A percentile compares a stretch with the other conserved stretches of the same genome.
phyloP scores from a whole-genome alignment of 2,329 filamentous ascomycete species.

The Penicillium frequentans region DNA sequence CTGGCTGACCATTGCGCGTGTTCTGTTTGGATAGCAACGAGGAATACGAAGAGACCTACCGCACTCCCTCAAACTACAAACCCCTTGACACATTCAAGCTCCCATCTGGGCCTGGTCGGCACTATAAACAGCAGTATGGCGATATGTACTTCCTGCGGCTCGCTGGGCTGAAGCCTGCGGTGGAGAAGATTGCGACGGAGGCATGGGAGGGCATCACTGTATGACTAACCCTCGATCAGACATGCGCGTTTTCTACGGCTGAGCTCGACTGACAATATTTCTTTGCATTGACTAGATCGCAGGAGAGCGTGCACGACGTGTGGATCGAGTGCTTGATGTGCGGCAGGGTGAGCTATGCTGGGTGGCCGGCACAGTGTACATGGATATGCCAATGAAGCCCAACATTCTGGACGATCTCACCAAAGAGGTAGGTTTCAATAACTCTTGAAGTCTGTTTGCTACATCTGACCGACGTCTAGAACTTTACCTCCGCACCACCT shows the following conservation, averaged over 20 bases:
- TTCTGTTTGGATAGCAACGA: constrained; percentile 29
- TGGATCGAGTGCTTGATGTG: constrained; percentile 90
- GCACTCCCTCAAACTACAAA: constrained; percentile 65
- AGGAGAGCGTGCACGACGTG: constrained; percentile 70
- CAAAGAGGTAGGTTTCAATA: constrained; percentile 67
- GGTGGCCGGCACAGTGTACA: constrained; percentile 92
- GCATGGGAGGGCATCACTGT: constrained; percentile 74
- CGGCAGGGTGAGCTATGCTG: constrained; percentile 94
- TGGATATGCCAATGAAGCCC: constrained; percentile 95
- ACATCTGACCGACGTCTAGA: constrained; percentile 50
- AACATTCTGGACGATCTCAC: constrained; percentile 94
- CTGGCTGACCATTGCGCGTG: constrained; percentile 14
- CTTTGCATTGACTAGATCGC: constrained; percentile 55
- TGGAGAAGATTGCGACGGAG: constrained; percentile 70
- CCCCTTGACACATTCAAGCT: constrained; percentile 74
- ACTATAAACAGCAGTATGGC: constrained; percentile 93
- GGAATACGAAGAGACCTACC: constrained; percentile 48
- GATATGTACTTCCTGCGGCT: constrained; percentile 97
- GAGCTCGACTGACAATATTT: neutral
- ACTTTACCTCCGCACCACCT: constrained; percentile 84
- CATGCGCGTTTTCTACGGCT: neutral
- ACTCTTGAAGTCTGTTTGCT: neutral
- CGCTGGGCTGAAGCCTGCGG: constrained; percentile 78
- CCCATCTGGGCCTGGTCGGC: constrained; percentile 60
- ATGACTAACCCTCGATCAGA: constrained; percentile 15